A percentile compares a stretch with the other conserved stretches of the same genome.
Conservation (phyloP, 495 filamentous ascomycete species). For the Podospora appendiculata region DNA sequence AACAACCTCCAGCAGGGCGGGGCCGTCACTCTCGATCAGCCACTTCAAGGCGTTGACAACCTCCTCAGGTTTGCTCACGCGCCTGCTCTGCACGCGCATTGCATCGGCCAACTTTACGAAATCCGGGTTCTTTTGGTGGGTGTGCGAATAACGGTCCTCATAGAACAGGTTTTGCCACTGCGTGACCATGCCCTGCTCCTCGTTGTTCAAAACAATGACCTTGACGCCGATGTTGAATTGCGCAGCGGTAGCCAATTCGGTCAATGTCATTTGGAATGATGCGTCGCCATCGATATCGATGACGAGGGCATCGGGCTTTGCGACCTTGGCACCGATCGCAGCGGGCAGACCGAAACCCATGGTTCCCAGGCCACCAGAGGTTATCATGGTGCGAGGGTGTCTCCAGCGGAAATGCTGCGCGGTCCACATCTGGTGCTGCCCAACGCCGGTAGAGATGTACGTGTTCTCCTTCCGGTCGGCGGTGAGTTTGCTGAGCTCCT, state of each 20-base stretch:
- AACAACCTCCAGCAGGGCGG: constrained; percentile 59
- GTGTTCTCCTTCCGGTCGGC: constrained; percentile 67
- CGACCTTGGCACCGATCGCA: constrained; percentile 91
- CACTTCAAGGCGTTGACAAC: constrained; percentile 74
- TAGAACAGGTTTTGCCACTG: constrained; percentile 96
- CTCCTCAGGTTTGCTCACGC: constrained; percentile 59
- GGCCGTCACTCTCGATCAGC: constrained; percentile 76
- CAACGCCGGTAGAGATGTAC: constrained; percentile 84
- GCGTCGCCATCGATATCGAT: constrained; percentile 95
- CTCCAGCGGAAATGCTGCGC: constrained; percentile 93
- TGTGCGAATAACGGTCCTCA: constrained; percentile 84
- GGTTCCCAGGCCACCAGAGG: constrained; percentile 85
- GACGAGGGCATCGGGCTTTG: constrained; percentile 73
- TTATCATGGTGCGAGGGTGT: constrained; percentile 78
- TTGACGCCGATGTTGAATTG: constrained; percentile 94
- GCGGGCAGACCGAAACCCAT: constrained; percentile 94
- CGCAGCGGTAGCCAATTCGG: constrained; percentile 79
- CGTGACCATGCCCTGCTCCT: constrained; percentile 95
- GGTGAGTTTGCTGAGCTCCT: constrained; percentile 70
- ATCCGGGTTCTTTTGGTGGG: constrained; percentile 82
- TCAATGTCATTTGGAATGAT: constrained; percentile 94
- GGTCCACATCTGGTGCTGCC: constrained; percentile 97
- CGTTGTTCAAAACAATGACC: constrained; percentile 88
- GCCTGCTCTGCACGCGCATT: constrained; percentile 68
- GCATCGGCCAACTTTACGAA: constrained; percentile 79